Evolutionary conservation across 2,329 filamentous ascomycete species (phyloP), one percentile per base, ranked within the genome.

Genomic region (Achaetomium macrosporum): DNA sequence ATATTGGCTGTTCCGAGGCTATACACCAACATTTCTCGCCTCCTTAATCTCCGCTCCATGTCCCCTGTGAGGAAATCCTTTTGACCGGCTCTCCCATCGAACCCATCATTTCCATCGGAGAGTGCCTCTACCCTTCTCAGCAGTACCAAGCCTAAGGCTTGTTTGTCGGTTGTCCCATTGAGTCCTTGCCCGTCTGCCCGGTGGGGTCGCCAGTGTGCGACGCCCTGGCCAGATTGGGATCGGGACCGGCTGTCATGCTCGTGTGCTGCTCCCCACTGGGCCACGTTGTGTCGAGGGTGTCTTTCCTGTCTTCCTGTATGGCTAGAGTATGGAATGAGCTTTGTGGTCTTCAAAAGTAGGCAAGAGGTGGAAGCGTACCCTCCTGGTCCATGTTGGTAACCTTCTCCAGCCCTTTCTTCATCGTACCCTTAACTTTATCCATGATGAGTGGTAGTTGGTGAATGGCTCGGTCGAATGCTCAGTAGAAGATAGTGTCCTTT

Each of bases 391-490:
- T 42, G 12, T 40, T 50, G 19, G 46, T 52, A 3, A 36, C 54
- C 48, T 54, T 56, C 31, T 54, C 53, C 36, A 53, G 9, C 5
- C 53, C 53, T 31, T 56, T 58, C 37, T 42, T 51, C 19, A 52
- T 9, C 4, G 53, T 48, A 3, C 31, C 39, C 19, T 51, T 56
- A 48, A 42, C 33, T 25, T 56, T 56, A 20, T 56, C 53, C 56
- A 58, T 58, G 5, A 9, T 52, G 25, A 12, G 42, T 2, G 11
- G n/a, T 33, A 25, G 25, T 7, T 25, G 25, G 25, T 31, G 30
- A 12, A 31, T 31, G 30, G 30, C n/a, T n/a, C n/a, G n/a, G n/a
- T n/a, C n/a, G 25, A 25, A 7, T 25, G 25, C 25, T 25, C 25
- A 7, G 25, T 25, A 25, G 25, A 25, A 4, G 25, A 7, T 25